A percentile compares a stretch with the other conserved stretches of the same genome.
These are phyloP conservation scores for Helotiales sp. DNA, from an alignment of 2,329 filamentous ascomycete species.

Conservation along the genomic window DNA sequence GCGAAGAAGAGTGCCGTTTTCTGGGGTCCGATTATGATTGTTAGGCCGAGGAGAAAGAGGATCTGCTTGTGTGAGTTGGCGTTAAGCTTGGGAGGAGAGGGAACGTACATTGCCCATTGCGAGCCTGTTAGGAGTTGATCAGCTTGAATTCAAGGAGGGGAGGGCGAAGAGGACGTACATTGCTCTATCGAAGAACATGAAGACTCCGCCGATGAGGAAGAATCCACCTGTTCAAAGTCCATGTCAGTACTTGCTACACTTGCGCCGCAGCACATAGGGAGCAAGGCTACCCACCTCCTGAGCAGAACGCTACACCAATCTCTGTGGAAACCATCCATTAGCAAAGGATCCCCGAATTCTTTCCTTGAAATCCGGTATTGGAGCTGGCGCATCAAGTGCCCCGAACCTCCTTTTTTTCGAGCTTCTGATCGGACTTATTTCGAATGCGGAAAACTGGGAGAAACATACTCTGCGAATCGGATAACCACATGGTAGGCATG, in stretches of 20 bases:
- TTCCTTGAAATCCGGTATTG: conserved; percentile 5
- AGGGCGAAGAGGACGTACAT: conserved; percentile 64
- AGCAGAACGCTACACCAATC: conserved; percentile 96
- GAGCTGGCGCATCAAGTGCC: conserved; percentile 31
- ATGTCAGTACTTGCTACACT: conserved; percentile 20
- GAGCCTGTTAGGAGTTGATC: conserved; percentile 62
- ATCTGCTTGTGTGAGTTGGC: conserved; percentile 61
- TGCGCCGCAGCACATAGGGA: conserved; percentile 28
- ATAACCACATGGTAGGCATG: conserved; percentile 80
- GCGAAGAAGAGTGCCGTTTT: conserved; percentile 96
- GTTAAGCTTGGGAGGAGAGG: conserved; percentile 50
- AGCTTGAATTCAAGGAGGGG: conserved; percentile 14
- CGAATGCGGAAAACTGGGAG: not conserved
- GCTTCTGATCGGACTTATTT: not conserved
- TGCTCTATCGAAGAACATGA: conserved; percentile 97
- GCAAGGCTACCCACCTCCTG: conserved; percentile 74
- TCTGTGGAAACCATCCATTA: conserved; percentile 66
- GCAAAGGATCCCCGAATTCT: conserved; percentile 23
- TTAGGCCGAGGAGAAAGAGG: conserved; percentile 95
- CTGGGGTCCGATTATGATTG: conserved; percentile 89
- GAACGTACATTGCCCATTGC: conserved; percentile 82
- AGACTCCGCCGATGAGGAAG: conserved; percentile 91
- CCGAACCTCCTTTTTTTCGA: not conserved
- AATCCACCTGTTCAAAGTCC: conserved; percentile 72
- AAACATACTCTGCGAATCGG: conserved; percentile 87